phyloP scores from a whole-genome alignment of 345 rosid species.

The Mercurialis annua region DNA sequence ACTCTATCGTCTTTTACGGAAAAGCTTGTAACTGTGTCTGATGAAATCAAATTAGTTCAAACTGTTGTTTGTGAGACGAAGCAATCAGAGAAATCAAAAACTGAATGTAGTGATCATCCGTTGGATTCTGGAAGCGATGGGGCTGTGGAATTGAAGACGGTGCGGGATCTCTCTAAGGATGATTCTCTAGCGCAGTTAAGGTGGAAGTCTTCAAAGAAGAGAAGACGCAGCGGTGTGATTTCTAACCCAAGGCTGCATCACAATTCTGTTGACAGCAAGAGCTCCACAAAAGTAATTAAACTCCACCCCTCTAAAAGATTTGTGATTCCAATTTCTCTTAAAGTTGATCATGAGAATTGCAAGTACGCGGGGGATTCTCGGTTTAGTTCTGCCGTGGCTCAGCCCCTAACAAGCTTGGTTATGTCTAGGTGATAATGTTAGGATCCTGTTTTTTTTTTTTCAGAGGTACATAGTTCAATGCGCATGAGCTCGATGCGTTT shows the following conservation, averaged over 20 bases:
- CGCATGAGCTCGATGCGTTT: constrained; percentile 12
- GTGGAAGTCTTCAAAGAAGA: constrained; percentile 63
- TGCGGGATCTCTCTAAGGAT: constrained; percentile 58
- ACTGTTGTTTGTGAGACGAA: constrained; percentile 10
- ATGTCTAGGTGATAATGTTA: constrained; percentile 73
- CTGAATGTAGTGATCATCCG: constrained; percentile 19
- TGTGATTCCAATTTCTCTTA: constrained; percentile 30
- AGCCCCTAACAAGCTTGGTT: constrained; percentile 51
- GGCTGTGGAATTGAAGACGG: constrained; percentile 18
- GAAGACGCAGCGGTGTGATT: constrained; percentile 38
- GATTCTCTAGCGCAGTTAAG: constrained; percentile 47
- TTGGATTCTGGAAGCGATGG: constrained; percentile 21
- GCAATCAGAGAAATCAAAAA: constrained; percentile 20
- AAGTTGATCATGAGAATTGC: constrained; percentile 64
- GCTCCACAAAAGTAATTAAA: constrained; percentile 7
- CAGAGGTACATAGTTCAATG: not conserved
- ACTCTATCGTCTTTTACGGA: constrained; percentile 21
- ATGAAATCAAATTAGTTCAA: constrained; percentile 26
- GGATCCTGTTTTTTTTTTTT: not conserved
- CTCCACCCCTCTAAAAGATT: constrained; percentile 22
- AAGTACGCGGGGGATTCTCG: constrained; percentile 47
- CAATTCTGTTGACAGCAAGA: constrained; percentile 3
- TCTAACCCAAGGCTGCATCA: constrained; percentile 28
- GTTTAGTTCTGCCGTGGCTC: constrained; percentile 46
- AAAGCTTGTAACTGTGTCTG: constrained; percentile 31